Base-by-base conservation (phyloP, 1,284 basidiomycete genomes). In the Fistulina hepatica region DNA sequence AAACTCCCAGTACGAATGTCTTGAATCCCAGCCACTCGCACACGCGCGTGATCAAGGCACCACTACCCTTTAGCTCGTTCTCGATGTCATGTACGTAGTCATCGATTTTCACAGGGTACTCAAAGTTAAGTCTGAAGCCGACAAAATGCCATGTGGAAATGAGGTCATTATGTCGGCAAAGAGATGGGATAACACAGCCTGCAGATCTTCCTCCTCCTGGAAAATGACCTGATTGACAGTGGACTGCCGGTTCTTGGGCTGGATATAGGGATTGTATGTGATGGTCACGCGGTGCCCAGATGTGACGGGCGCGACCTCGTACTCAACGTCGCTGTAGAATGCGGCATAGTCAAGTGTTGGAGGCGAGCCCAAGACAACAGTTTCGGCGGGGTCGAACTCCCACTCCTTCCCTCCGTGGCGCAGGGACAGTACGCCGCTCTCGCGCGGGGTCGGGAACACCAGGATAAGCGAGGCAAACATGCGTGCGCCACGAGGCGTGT, bases 401-500 rank as follows among this genome's bases (percentile, higher is more conserved):
- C 52, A 59, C 38, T 63, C 57, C 10, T 54, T 21, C 10, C 37
- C 47, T 9, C 44, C 41, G 32, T 64, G 54, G 21, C 57, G 54
- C 4, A 68, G 50, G 12, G 57, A 25, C 5, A 70, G 52, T 2
- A 45, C 40, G 2, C 65, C 66, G 6, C 67, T 65, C 42, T 60
- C 52, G 39, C 70, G 62, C 0, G 47, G 12, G 0, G 64, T 64
- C n/a, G 62, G 62, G 42, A 57, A 57, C 6, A 65, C 53, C 31
- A 68, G 39, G 13, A 69, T 60, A 10, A 69, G 60, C 2, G 67
- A 69, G n/a, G 59, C 66, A 34, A 69, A 62, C 64, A 65, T 67
- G 11, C 48, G 50, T 12, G 52, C 43, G n/a, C 48, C 45, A 3
- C 57, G 56, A 3, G 63, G 61, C 1, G 63, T 66, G 38, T 66